phyloP scores from a whole-genome alignment of 139 green algal genomes.

The Marvania coccoides region DNA sequence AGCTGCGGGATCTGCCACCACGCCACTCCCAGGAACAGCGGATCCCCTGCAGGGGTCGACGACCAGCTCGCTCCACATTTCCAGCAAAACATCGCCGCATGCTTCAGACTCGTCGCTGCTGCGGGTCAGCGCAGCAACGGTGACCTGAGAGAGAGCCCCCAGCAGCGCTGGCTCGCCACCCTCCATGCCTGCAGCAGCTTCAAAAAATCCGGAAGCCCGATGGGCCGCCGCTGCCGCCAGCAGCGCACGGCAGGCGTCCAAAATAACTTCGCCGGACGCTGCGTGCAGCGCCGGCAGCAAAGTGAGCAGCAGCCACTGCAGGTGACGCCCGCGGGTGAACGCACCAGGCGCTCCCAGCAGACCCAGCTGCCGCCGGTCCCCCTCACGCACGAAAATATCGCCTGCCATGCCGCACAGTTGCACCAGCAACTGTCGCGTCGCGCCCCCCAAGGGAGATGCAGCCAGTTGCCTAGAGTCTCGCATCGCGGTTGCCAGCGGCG shows the following conservation, averaged over 20 bases:
- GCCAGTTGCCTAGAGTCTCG: neutral
- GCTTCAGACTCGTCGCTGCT: slow-evolving; percentile 10
- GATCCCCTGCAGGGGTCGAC: slow-evolving; percentile 7
- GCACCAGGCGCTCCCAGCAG: neutral
- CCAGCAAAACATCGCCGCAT: slow-evolving; percentile 58
- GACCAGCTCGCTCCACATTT: slow-evolving; percentile 35
- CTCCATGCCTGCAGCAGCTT: neutral
- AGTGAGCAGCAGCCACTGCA: slow-evolving; percentile 47
- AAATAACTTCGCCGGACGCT: slow-evolving; percentile 33
- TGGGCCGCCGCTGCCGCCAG: slow-evolving; percentile 28
- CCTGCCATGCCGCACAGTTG: slow-evolving; percentile 57
- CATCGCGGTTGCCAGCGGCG: slow-evolving; percentile 35
- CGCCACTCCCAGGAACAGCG: neutral
- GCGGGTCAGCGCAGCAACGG: slow-evolving; percentile 25
- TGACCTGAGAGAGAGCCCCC: slow-evolving; percentile 36
- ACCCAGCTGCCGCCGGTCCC: neutral
- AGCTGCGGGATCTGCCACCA: neutral
- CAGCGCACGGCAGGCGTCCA: slow-evolving; percentile 54
- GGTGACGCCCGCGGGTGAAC: neutral
- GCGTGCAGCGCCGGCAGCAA: slow-evolving; percentile 41
- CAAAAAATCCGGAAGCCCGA: slow-evolving; percentile 24
- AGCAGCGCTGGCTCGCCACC: slow-evolving; percentile 23
- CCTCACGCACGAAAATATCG: slow-evolving; percentile 51
- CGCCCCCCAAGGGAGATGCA: slow-evolving; percentile 17
- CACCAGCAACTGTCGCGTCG: slow-evolving; percentile 55